phyloP scores from a whole-genome alignment of 345 rosid genomes.

The Pistacia vera region DNA sequence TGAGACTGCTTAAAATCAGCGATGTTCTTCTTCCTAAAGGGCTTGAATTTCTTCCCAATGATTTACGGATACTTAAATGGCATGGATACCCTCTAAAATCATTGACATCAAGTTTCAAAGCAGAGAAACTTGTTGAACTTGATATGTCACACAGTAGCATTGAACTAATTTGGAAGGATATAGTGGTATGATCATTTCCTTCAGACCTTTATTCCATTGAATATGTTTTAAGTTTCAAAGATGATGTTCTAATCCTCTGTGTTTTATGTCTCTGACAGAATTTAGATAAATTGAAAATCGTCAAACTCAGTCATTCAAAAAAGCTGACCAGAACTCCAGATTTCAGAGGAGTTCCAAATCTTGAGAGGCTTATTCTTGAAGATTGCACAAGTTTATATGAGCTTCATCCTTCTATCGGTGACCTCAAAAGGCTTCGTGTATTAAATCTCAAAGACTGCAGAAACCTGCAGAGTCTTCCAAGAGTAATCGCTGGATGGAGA shows the following conservation, averaged over 20 bases:
- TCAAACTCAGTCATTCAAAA: constrained; percentile 11
- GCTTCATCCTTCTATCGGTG: constrained; percentile 26
- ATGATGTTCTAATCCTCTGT: neutral
- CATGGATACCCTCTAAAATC: constrained; percentile 9
- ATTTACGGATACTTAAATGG: constrained; percentile 13
- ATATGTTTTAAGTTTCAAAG: neutral
- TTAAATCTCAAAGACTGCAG: constrained; percentile 30
- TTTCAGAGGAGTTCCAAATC: constrained; percentile 14
- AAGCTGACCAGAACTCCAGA: constrained; percentile 18
- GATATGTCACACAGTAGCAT: constrained; percentile 14
- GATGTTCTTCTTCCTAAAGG: neutral
- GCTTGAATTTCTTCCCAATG: constrained; percentile 15
- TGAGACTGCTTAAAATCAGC: constrained; percentile 16
- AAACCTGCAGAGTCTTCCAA: constrained; percentile 27
- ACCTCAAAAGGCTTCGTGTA: constrained; percentile 8
- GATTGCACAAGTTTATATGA: constrained; percentile 20
- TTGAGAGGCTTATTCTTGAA: constrained; percentile 14
- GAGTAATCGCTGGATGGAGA: constrained; percentile 9
- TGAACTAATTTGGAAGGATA: constrained; percentile 4
- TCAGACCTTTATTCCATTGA: neutral
- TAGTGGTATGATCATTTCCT: neutral
- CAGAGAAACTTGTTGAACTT: constrained; percentile 26
- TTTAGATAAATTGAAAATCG: neutral
- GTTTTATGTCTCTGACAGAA: neutral
- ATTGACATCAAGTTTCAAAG: constrained; percentile 6